Conservation (phyloP, 2,329 filamentous ascomycete species). For the Blumeria hordei region DNA sequence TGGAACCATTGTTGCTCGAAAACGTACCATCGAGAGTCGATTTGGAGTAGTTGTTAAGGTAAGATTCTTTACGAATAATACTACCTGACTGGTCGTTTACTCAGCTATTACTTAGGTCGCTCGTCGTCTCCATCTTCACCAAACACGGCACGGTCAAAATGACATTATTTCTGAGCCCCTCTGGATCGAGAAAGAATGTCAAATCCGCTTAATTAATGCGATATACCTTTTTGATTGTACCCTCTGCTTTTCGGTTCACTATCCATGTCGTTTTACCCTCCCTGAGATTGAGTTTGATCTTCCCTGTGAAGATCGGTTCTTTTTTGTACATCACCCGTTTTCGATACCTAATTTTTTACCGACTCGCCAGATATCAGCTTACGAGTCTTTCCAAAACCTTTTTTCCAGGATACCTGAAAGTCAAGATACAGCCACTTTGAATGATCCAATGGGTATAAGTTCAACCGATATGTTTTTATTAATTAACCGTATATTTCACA, state of each 20-base stretch:
- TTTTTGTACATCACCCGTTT: conserved; percentile 19
- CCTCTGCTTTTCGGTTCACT: conserved; percentile 21
- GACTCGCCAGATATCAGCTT: conserved; percentile 16
- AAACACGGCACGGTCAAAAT: conserved; percentile 16
- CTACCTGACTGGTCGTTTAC: neutral
- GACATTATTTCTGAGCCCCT: conserved; percentile 17
- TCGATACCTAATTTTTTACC: conserved; percentile 17
- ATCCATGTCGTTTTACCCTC: conserved; percentile 18
- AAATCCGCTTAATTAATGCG: conserved; percentile 19
- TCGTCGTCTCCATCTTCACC: conserved; percentile 17
- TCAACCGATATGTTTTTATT: conserved; percentile 9
- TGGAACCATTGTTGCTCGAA: conserved; percentile 16
- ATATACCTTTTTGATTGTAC: conserved; percentile 21
- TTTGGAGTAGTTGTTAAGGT: conserved; percentile 20
- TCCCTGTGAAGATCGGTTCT: conserved; percentile 19
- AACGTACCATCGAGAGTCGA: conserved; percentile 20
- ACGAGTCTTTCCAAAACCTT: conserved; percentile 17
- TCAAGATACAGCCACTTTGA: conserved; percentile 1
- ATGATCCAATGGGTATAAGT: conserved; percentile 6
- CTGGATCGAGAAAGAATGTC: conserved; percentile 21
- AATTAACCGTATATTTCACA: conserved; percentile 7
- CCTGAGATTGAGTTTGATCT: conserved; percentile 20
- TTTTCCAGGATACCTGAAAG: conserved; percentile 10
- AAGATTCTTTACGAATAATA: conserved; percentile 2
- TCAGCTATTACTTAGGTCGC: conserved; percentile 14